A percentile compares a stretch with the other conserved stretches of the same genome.
phyloP scores from a whole-genome alignment of 75 land plant species.

The Pinus tabuliformis region DNA sequence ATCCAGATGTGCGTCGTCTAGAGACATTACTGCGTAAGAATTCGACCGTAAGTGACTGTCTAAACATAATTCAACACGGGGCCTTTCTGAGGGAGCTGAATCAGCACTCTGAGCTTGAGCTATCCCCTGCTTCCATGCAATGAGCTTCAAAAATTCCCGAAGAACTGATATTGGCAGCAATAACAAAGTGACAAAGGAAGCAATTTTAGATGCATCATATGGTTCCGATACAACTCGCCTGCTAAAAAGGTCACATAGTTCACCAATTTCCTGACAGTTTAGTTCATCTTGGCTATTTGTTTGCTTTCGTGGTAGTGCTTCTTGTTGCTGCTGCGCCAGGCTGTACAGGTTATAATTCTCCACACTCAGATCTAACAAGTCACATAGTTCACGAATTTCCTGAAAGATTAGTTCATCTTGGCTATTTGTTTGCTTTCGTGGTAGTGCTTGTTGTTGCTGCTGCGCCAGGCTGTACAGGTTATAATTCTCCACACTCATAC shows the following conservation, averaged over 20 bases:
- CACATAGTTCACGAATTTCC: no score
- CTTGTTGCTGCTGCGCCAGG: conserved; percentile 36
- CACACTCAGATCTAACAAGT: conserved; percentile 63
- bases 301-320: conserved; percentile 11
- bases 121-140: conserved; percentile 89
- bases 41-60: conserved; percentile 63
- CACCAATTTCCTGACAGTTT: conserved; percentile 63
- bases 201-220: conserved; percentile 97
- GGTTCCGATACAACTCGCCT: conserved; percentile 98
- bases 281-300: conserved; percentile 63
- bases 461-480: conserved; percentile 57
- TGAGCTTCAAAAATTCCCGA: conserved; percentile 87
- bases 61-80: conserved; percentile 84
- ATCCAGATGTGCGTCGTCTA: conserved; percentile 12
- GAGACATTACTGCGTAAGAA: conserved; percentile 20
- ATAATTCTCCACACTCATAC: conserved; percentile 82
- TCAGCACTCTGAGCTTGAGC: conserved; percentile 68
- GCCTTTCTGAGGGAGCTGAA: conserved; percentile 56
- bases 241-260: conserved; percentile 95
- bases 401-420: no score
- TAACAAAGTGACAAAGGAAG: conserved; percentile 96
- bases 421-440: conserved; percentile 1
- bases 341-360: conserved; percentile 67
- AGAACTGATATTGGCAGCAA: conserved; percentile 86
- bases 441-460: conserved; percentile 19